Conservation (phyloP, 352 stramenopile species). For the Phytophthora gonapodyides region DNA sequence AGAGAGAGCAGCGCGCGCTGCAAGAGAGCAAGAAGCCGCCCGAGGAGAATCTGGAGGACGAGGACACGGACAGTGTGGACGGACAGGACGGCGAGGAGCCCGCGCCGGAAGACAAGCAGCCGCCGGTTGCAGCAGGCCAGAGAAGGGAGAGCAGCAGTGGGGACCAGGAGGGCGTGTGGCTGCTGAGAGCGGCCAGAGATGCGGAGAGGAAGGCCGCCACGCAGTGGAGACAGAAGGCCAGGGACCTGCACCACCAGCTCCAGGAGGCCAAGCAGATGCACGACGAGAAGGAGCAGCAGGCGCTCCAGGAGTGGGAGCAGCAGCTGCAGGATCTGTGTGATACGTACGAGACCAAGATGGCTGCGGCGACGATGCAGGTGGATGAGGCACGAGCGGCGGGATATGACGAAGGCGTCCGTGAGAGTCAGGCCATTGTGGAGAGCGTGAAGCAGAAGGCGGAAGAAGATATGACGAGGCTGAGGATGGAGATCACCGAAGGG, state of each 20-base stretch:
- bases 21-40: slow-evolving; percentile 28
- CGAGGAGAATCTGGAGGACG: slow-evolving; percentile 44
- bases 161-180: slow-evolving; percentile 47
- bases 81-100: slow-evolving; percentile 34
- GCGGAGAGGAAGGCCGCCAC: slow-evolving; percentile 46
- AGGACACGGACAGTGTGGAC: slow-evolving; percentile 43
- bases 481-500: slow-evolving; percentile 27
- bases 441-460: slow-evolving; percentile 59
- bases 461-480: slow-evolving; percentile 39
- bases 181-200: slow-evolving; percentile 47
- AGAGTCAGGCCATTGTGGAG: slow-evolving; percentile 75
- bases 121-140: slow-evolving; percentile 10
- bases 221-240: slow-evolving; percentile 77
- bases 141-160: slow-evolving; percentile 28
- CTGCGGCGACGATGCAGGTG: slow-evolving; percentile 71
- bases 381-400: slow-evolving; percentile 67
- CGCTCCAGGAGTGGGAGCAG: slow-evolving; percentile 54
- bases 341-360: slow-evolving; percentile 76
- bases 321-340: slow-evolving; percentile 72
- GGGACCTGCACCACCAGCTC: slow-evolving; percentile 63
- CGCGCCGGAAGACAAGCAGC: slow-evolving; percentile 16
- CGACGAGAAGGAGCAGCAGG: slow-evolving; percentile 50
- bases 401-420: slow-evolving; percentile 76
- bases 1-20: slow-evolving; percentile 21
- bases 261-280: slow-evolving; percentile 44